Conservation (phyloP, 495 filamentous ascomycete species). For the Trypethelium eluteriae region DNA sequence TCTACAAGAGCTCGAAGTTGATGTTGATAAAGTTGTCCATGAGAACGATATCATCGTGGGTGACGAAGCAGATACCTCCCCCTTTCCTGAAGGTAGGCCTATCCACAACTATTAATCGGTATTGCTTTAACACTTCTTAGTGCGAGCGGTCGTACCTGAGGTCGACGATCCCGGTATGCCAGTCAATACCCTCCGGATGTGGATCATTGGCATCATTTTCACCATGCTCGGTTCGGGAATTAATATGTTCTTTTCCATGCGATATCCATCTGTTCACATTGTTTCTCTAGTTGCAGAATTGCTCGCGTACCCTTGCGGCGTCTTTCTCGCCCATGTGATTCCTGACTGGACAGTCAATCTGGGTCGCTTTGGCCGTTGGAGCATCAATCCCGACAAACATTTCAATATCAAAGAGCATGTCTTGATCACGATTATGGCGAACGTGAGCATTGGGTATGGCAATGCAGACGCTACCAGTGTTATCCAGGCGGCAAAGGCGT, state of each 20-base stretch:
- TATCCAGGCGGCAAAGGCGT: constrained; percentile 11
- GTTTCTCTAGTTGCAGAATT: constrained; percentile 77
- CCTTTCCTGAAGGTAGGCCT: constrained; percentile 25
- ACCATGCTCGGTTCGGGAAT: constrained; percentile 72
- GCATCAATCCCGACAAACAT: constrained; percentile 10
- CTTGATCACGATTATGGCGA: constrained; percentile 16
- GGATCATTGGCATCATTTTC: constrained; percentile 68
- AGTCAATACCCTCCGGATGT: constrained; percentile 84
- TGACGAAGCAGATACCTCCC: constrained; percentile 6
- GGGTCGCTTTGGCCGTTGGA: not conserved
- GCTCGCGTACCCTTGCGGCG: constrained; percentile 71
- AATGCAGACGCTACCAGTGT: not conserved
- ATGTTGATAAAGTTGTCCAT: constrained; percentile 10
- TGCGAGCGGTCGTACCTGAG: constrained; percentile 67
- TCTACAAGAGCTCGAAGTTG: constrained; percentile 19
- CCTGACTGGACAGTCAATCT: constrained; percentile 7
- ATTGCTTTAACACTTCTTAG: constrained; percentile 29
- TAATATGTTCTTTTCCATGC: constrained; percentile 74
- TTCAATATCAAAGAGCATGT: constrained; percentile 10
- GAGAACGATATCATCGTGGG: not conserved
- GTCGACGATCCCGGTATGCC: constrained; percentile 65
- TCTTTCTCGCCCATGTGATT: constrained; percentile 59
- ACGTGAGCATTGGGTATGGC: constrained; percentile 11
- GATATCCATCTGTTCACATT: constrained; percentile 81
- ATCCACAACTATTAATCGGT: not conserved